Base-by-base conservation (phyloP, 352 stramenopile species). In the Blastocystis sp. region DNA sequence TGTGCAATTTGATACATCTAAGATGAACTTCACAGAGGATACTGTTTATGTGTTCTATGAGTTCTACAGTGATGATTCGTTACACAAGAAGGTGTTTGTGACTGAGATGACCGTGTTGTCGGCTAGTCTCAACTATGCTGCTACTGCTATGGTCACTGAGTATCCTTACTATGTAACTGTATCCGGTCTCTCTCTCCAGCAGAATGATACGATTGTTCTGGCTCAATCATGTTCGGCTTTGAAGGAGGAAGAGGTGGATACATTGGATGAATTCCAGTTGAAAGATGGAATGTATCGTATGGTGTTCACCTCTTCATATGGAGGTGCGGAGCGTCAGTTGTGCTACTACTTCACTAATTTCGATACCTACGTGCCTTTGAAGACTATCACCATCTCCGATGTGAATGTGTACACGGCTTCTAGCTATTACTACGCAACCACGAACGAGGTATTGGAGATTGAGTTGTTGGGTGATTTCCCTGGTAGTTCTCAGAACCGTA, bases 331-430 rank as follows among this genome's bases (percentile, higher is more conserved):
- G 54, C 54, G 54, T 61, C 39, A 35, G 29, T 49, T 83, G 51
- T 83, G 71, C 71, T 83, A 83, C 51, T 42, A 65, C 46, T 83
- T 83, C 54, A 2, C 4, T 21, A 12, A 66, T 16, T 83, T 46
- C 54, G 46, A 46, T 24, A 59, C 52, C 19, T 61, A 83, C 51
- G 71, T 54, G 29, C 5, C 35, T 12, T 24, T 83, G 16, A 6
- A 7, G 49, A 52, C 29, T 19, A n/a, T 83, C 12, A 61, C 46
- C 16, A 63, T 83, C 21, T 12, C 32, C 1, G n/a, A 27, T n/a
- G 49, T 83, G 49, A 63, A 67, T 21, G 49, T 83, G 4, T 32
- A 52, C 54, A 83, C 71, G 51, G 71, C 56, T 24, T 52, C 49
- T 37, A 66, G n/a, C 9, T 9, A 83, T 43, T 83, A 83, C 71